Evolutionary conservation across 2,329 filamentous ascomycete species (phyloP).

Genomic region (Penicillium polonicum): DNA sequence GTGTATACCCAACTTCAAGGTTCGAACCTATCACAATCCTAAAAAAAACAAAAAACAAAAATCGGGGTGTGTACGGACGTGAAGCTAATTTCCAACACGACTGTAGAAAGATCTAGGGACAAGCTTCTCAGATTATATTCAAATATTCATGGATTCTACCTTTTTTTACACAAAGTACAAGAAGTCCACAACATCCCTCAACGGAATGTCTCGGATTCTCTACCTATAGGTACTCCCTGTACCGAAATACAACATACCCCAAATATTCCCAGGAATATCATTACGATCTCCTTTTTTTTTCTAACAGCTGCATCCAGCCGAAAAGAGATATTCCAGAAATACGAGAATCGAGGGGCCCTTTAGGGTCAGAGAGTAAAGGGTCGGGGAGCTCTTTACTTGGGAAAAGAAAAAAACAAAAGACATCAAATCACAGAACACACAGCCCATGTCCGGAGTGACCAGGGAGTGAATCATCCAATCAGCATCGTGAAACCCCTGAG

Average conservation of each 20-base stretch:
- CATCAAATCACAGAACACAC: not conserved
- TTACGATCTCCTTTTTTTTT: not conserved
- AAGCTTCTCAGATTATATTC: slow-evolving; percentile 12
- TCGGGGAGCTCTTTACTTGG: not conserved
- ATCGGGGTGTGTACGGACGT: slow-evolving; percentile 5
- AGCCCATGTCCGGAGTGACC: slow-evolving; percentile 4
- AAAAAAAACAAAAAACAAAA: not conserved
- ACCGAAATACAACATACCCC: not conserved
- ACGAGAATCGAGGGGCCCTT: not conserved
- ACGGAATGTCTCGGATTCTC: slow-evolving; percentile 5
- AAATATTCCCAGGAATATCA: not conserved
- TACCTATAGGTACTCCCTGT: not conserved
- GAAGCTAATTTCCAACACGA: slow-evolving; percentile 11
- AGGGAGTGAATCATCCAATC: slow-evolving; percentile 8
- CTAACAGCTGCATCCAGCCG: not conserved
- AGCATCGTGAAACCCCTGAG: slow-evolving; percentile 11
- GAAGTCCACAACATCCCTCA: not conserved
- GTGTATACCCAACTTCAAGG: not conserved
- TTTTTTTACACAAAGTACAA: slow-evolving; percentile 4
- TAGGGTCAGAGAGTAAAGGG: not conserved
- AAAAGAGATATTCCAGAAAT: not conserved
- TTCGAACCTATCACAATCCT: not conserved
- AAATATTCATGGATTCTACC: not conserved
- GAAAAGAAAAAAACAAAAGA: not conserved
- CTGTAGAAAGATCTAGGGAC: slow-evolving; percentile 8